Base-by-base conservation (phyloP, 352 stramenopile species). In the Phytopythium kandeliae region DNA sequence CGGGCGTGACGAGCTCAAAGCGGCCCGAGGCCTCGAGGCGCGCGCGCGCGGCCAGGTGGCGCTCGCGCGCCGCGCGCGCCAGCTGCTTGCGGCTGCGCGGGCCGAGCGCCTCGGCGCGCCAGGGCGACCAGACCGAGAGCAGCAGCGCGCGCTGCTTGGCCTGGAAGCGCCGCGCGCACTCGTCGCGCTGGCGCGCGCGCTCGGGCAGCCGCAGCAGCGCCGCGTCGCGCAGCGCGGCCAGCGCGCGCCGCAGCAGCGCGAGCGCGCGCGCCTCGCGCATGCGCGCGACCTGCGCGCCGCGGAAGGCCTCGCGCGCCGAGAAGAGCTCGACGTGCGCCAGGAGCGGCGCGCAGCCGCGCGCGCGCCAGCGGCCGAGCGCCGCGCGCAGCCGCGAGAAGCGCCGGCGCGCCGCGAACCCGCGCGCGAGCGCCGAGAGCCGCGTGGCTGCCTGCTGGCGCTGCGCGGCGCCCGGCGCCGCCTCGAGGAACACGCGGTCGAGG, bases 401-500 rank as follows among this genome's bases (percentile, higher is more conserved):
- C 2, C 69, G 61, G 4, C 78, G 74, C 9, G 67, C 56, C 30
- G 89, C 48, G 55, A 87, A 87, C 0, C 61, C 63, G 19, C 78
- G 69, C 22, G 61, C 65, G 26, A 85, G 58, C 56, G 77, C 78
- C 10, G 73, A 56, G 40, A 92, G 78, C 54, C 74, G 74, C 12
- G 80, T 89, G 33, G 80, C 80, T 7, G 80, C 74, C 15, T 86
- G 50, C 30, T 89, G 75, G 4, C 78, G 76, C 48, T 88, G 79
- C 60, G 85, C 89, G 51, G 87, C 80, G 9, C 71, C 76, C 11
- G 80, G 79, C 4, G 78, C 79, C 5, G 87, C 75, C 49, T 89
- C 80, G 44, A 85, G 78, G 52, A 89, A 92, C 12, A 89, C 80
- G 37, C 79, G 79, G 40, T 92, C 80, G 9, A 89, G 66, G 2